Base-by-base conservation (phyloP, 2,329 filamentous ascomycete species). In the Curvularia sp. region DNA sequence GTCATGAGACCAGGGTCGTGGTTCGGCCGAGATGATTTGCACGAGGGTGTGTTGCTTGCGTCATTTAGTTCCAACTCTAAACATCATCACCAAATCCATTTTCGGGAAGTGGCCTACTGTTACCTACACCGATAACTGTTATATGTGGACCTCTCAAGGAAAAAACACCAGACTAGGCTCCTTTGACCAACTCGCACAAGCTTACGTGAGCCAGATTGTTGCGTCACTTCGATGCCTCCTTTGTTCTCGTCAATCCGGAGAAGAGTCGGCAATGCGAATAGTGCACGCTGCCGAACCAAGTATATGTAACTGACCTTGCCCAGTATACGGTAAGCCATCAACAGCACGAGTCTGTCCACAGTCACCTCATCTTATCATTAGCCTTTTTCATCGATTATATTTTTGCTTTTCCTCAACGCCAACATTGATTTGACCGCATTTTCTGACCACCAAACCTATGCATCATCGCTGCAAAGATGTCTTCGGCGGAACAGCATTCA, bases 21-120 rank as follows among this genome's bases (percentile, higher is more conserved):
- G 25, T 19, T 55, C 45, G 52, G 52, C 52, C 52, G 52, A 55
- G 45, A 34, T 49, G 45, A 55, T 49, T n/a, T 28, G 36, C 45
- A 27, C 45, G 42, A 28, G 36, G 45, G 19, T 55, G 13, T 27
- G 30, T 18, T 34, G 27, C 27, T 45, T 55, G 36, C 45, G 36
- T 55, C 43, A 55, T 49, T 15, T 36, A 41, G 41, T 32, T 19
- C 19, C 27, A n/a, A 55, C 52, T 49, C 27, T 25, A 6, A 30
- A 19, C 52, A 23, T 10, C 47, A 49, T 27, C 41, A 21, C 43
- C 23, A 15, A 42, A 9, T 36, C 8, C 7, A 10, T 10, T 3
- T 15, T n/a, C 9, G 7, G n/a, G 34, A 15, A 28, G 23, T n/a
- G 5, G 13, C 13, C 2, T 12, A 18, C 36, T 36, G 15, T n/a